Evolutionary conservation across 2,329 filamentous ascomycete genomes (phyloP), one percentile per base, ranked within the genome.

Genomic region (Ilyonectria mors-panacis): DNA sequence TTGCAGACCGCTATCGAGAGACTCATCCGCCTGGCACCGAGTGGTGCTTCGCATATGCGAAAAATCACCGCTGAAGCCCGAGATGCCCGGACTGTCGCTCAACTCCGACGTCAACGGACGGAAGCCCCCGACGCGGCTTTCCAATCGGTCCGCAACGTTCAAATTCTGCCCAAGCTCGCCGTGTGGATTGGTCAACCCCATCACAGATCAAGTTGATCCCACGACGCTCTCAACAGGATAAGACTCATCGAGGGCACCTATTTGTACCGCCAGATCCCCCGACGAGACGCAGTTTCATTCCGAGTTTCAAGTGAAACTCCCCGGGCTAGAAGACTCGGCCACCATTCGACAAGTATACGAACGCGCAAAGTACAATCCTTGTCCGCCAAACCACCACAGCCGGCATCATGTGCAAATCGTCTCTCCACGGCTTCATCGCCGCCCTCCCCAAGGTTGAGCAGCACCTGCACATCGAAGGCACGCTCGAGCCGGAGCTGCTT

Each of bases 361-460:
- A 39, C 12, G 21, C 13, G 6, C 30, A n/a, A 39, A 54, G 10
- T 19, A 13, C 19, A 23, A 45, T 10, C 48, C 35, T 19, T n/a
- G 55, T 26, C 10, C 15, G 45, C 30, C 28, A 21, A 55, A 26
- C 6, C 56, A 61, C 39, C 15, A 19, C 39, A n/a, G 39, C 15
- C 39, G 17, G 39, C 17, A 42, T 39, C 10, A 91, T 91, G 88
- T 91, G 88, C 79, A 82, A 87, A 74, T 76, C 77, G 13, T 61
- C 65, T 13, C 70, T 79, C 51, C 89, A 90, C 80, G 78, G 83
- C 47, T 89, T 93, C 77, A 85, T 94, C 42, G 80, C 82, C 58
- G 85, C 86, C 35, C 86, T 95, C 33, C 93, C 93, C 70, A 95
- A 95, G 84, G 93, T 91, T 81, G 93, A 95, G 79, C 93, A 94